Percentiles rank a stretch among this genome's conserved stretches.
phyloP scores from a whole-genome alignment of 2,329 filamentous ascomycete genomes.

The Neonectria hederae region DNA sequence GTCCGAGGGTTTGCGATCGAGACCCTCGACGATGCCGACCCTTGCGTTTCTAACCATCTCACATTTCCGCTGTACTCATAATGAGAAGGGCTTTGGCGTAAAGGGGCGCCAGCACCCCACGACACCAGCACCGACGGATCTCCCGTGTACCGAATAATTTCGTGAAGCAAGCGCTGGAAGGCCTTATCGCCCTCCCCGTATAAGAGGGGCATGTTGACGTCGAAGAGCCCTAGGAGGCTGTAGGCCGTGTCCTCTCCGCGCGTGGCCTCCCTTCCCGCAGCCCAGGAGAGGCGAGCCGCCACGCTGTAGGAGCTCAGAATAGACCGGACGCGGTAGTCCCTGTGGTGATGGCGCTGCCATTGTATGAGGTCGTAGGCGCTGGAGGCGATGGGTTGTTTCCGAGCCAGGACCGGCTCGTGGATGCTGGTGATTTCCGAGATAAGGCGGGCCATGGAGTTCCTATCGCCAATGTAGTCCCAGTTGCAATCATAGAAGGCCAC shows the following conservation, averaged over 20 bases:
- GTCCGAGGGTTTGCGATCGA: constrained; percentile 16
- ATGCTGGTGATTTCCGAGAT: constrained; percentile 40
- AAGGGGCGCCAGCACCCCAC: constrained; percentile 17
- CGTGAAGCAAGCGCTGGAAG: constrained; percentile 38
- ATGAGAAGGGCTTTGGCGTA: constrained; percentile 19
- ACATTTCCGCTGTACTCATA: constrained; percentile 19
- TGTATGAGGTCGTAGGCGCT: constrained; percentile 11
- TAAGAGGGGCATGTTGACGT: constrained; percentile 43
- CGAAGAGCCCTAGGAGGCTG: constrained; percentile 43
- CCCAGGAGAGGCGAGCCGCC: constrained; percentile 41
- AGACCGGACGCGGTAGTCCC: constrained; percentile 18
- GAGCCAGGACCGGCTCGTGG: constrained; percentile 21
- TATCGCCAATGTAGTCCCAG: constrained; percentile 42
- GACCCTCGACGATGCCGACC: constrained; percentile 18
- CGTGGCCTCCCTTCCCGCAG: constrained; percentile 37
- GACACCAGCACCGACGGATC: constrained; percentile 23
- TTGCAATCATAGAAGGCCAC: constrained; percentile 41
- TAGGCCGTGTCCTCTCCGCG: constrained; percentile 43
- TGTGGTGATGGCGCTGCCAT: constrained; percentile 14
- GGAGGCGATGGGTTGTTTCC: constrained; percentile 13
- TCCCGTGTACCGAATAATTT: constrained; percentile 31
- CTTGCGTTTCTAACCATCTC: constrained; percentile 21
- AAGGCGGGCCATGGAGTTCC: constrained; percentile 23
- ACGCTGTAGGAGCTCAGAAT: constrained; percentile 28
- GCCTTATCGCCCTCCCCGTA: constrained; percentile 43